Evolutionary conservation across 2,329 filamentous ascomycete genomes (phyloP).

Genomic region (Aaosphaeria arxii): DNA sequence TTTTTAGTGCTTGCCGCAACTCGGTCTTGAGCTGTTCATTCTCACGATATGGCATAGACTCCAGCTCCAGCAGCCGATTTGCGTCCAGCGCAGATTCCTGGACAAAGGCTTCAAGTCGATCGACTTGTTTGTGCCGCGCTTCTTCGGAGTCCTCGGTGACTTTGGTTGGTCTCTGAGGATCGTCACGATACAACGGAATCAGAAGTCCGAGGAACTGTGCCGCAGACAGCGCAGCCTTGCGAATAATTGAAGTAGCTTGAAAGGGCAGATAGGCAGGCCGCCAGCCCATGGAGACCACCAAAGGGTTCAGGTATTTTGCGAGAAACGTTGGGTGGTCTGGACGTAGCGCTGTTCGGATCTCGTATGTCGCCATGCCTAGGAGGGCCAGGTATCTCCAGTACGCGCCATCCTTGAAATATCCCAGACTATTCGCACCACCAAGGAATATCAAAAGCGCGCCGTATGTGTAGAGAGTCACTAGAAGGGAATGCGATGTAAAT

Average conservation of each 20-base stretch:
- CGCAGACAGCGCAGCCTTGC: constrained; percentile 72
- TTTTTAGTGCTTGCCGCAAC: constrained; percentile 70
- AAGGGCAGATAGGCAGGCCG: constrained; percentile 75
- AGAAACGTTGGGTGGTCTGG: constrained; percentile 45
- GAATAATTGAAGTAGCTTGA: constrained; percentile 72
- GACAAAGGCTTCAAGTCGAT: constrained; percentile 61
- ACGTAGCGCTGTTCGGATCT: constrained; percentile 56
- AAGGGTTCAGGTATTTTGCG: constrained; percentile 47
- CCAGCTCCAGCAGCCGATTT: constrained; percentile 67
- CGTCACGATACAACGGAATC: constrained; percentile 32
- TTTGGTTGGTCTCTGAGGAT: constrained; percentile 18
- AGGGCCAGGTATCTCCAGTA: constrained; percentile 53
- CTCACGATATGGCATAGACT: constrained; percentile 77
- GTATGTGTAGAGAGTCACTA: constrained; percentile 21
- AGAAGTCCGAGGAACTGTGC: constrained; percentile 34
- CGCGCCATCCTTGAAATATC: constrained; percentile 30
- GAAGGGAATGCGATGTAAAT: constrained; percentile 65
- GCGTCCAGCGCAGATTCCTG: constrained; percentile 67
- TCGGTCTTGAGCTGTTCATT: constrained; percentile 60
- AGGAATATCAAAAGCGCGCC: constrained; percentile 24
- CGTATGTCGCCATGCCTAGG: constrained; percentile 54
- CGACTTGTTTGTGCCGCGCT: constrained; percentile 57
- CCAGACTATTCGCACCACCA: constrained; percentile 31
- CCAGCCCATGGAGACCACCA: constrained; percentile 37
- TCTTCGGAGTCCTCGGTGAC: constrained; percentile 27